phyloP scores from a whole-genome alignment of 495 filamentous ascomycete species.

The Echria macrotheca region DNA sequence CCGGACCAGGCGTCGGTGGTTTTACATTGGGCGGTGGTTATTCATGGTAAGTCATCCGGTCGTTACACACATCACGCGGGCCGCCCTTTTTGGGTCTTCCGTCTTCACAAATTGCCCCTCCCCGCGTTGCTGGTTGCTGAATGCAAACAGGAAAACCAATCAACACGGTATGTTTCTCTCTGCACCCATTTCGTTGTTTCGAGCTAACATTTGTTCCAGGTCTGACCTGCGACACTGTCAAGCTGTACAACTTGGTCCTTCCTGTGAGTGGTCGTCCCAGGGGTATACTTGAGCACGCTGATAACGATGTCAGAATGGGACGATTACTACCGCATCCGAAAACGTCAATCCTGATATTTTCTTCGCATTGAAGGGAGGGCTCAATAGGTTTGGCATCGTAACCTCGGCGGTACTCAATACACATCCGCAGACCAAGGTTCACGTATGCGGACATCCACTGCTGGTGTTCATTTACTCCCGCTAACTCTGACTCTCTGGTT shows the following conservation, averaged over 20 bases:
- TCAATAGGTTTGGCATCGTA: slow-evolving; percentile 47
- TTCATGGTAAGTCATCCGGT: slow-evolving; percentile 23
- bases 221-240: slow-evolving; percentile 22
- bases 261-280: slow-evolving; percentile 10
- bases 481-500: too few relatives aligned
- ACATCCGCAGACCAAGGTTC: slow-evolving; percentile 34
- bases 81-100: not conserved
- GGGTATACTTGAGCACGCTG: not conserved
- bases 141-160: slow-evolving; percentile 20
- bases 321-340: slow-evolving; percentile 14
- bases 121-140: not conserved
- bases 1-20: slow-evolving; percentile 24
- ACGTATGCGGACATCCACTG: too few relatives aligned
- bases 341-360: slow-evolving; percentile 46
- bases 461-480: too few relatives aligned
- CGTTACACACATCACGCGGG: not conserved
- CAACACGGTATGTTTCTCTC: slow-evolving; percentile 13
- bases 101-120: not conserved
- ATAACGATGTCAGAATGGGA: slow-evolving; percentile 19
- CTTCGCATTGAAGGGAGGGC: slow-evolving; percentile 53
- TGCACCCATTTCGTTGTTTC: not conserved
- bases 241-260: slow-evolving; percentile 18
- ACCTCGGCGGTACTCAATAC: slow-evolving; percentile 46
- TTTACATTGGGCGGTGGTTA: slow-evolving; percentile 27
- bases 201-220: not conserved